Percentiles rank a stretch among this genome's conserved stretches.
Evolutionary conservation across 768 basidiomycete genomes (phyloP).

Genomic region (Ephemerocybe angulata): DNA sequence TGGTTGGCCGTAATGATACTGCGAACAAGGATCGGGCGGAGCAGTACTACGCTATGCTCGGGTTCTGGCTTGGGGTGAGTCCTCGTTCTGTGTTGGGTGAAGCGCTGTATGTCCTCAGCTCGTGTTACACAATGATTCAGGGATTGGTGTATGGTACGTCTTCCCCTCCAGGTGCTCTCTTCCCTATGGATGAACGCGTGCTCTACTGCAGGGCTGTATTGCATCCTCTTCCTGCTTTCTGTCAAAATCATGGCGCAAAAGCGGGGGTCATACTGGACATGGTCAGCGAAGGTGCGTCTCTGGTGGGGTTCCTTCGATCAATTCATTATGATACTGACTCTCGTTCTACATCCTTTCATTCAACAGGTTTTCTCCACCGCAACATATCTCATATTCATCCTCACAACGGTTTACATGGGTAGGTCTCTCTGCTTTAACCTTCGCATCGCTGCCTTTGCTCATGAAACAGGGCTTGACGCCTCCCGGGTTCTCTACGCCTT

Average conservation of each 20-base stretch:
- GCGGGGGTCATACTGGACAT: not conserved
- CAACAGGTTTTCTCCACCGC: not conserved
- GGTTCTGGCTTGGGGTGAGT: not conserved
- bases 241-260: not conserved
- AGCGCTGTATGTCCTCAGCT: not conserved
- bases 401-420: conserved; percentile 3
- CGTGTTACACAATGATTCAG: not conserved
- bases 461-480: not conserved
- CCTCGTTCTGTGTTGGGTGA: not conserved
- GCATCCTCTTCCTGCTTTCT: not conserved
- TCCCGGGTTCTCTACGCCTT: conserved; percentile 3
- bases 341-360: not conserved
- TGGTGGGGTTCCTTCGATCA: not conserved
- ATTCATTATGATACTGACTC: not conserved
- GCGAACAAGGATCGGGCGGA: not conserved
- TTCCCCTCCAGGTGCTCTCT: not conserved
- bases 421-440: not conserved
- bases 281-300: not conserved
- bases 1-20: too few species aligned
- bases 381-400: not conserved
- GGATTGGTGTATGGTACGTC: not conserved
- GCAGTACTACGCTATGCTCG: not conserved
- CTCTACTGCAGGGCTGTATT: not conserved
- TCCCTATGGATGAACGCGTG: not conserved
- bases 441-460: not conserved